Percentiles rank a stretch among this genome's conserved stretches.
These are phyloP conservation scores for Aspergillus sp. DNA, from an alignment of 2,329 filamentous ascomycete species.

Conservation along the genomic window DNA sequence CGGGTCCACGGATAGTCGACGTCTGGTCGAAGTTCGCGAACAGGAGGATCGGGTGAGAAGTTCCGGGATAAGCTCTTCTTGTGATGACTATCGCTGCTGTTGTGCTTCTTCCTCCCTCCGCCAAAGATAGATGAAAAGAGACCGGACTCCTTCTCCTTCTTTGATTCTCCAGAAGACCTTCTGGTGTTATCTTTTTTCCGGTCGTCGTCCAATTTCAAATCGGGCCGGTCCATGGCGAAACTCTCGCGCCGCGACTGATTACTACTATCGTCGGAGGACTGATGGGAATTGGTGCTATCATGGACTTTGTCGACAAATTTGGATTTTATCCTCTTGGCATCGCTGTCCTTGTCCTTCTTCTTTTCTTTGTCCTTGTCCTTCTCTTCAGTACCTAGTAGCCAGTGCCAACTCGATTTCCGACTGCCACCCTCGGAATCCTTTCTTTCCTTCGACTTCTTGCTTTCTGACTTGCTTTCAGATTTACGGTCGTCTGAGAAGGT, in stretches of 20 bases:
- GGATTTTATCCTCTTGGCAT: constrained; percentile 50
- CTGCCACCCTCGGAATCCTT: constrained; percentile 63
- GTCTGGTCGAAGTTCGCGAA: constrained; percentile 69
- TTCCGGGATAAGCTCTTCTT: constrained; percentile 70
- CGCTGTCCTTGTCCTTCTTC: constrained; percentile 60
- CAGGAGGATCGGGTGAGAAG: constrained; percentile 72
- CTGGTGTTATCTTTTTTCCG: constrained; percentile 73
- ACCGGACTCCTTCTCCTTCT: constrained; percentile 80
- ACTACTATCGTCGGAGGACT: constrained; percentile 80
- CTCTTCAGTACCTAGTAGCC: constrained; percentile 69
- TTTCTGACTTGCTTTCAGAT: constrained; percentile 64
- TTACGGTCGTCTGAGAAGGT: constrained; percentile 69
- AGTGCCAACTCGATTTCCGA: constrained; percentile 71
- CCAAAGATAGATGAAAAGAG: constrained; percentile 94
- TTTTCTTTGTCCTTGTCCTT: constrained; percentile 52
- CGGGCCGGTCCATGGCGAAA: constrained; percentile 73
- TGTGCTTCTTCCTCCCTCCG: constrained; percentile 77
- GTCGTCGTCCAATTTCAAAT: constrained; percentile 59
- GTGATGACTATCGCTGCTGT: constrained; percentile 63
- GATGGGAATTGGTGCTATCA: constrained; percentile 75
- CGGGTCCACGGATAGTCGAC: constrained; percentile 94
- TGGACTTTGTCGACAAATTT: constrained; percentile 53
- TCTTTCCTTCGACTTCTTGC: constrained; percentile 57
- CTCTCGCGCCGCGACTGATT: constrained; percentile 63
- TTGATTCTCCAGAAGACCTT: constrained; percentile 59